A percentile compares a stretch with the other conserved stretches of the same genome.
phyloP scores from a whole-genome alignment of 2,329 filamentous ascomycete species.

The Blastomyces emzantsi region DNA sequence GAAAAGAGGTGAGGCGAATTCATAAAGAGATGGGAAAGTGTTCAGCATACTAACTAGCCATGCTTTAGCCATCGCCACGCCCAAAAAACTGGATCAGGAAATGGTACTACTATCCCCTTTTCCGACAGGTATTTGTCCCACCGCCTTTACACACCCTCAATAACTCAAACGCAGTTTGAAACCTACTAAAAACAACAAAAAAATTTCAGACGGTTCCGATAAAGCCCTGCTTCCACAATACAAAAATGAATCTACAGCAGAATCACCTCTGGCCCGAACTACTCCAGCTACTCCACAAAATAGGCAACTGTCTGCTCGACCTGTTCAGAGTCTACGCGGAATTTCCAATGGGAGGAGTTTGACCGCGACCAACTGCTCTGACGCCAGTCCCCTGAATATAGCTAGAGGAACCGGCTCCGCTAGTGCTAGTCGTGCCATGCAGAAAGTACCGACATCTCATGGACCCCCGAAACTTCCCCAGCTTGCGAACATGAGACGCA shows the following conservation, averaged over 20 bases:
- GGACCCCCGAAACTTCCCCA: background rate
- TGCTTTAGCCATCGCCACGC: background rate
- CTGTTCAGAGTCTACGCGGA: background rate
- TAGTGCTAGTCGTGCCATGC: background rate
- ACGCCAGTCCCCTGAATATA: background rate
- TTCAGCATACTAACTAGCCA: background rate
- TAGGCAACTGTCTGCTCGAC: background rate
- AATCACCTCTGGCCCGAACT: too few species aligned
- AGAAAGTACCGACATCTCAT: too few species aligned
- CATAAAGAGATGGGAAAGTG: background rate
- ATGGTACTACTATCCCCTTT: too few species aligned
- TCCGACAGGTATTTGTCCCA: background rate
- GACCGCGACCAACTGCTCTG: background rate
- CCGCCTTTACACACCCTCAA: too few species aligned
- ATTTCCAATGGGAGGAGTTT: background rate
- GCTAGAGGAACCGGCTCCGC: background rate
- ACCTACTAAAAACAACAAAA: background rate
- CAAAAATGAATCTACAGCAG: too few species aligned
- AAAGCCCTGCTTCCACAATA: background rate
- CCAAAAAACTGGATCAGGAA: background rate
- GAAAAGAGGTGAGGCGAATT: background rate
- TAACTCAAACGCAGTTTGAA: background rate
- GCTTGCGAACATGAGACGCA: background rate
- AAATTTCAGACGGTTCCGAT: background rate
- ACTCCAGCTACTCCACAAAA: background rate